Evolutionary conservation across 2,329 filamentous ascomycete species (phyloP).

Genomic region (Tolypocladium cylindrosporum): DNA sequence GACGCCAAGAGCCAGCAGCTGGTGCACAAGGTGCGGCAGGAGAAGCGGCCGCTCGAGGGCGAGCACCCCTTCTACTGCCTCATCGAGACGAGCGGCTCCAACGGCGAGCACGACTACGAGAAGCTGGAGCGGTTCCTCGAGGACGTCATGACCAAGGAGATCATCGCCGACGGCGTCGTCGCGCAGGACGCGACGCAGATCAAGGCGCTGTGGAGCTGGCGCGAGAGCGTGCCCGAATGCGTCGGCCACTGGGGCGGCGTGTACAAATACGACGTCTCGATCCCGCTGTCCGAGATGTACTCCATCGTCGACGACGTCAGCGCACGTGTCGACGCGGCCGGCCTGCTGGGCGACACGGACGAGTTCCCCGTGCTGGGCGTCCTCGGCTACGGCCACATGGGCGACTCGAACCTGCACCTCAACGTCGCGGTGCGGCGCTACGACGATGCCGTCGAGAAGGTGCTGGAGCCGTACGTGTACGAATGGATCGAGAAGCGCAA

Average conservation of each 20-base stretch:
- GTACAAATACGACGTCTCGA: constrained; percentile 98
- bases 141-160: constrained; percentile 78
- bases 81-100: constrained; percentile 92
- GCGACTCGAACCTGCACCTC: constrained; percentile 88
- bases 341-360: constrained; percentile 67
- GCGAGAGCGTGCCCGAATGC: constrained; percentile 86
- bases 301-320: constrained; percentile 77
- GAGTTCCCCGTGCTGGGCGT: constrained; percentile 75
- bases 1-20: constrained; percentile 73
- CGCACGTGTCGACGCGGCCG: constrained; percentile 59
- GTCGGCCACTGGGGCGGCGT: constrained; percentile 86
- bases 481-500: constrained; percentile 87
- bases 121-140: constrained; percentile 89
- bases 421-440: constrained; percentile 79
- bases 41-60: constrained; percentile 69
- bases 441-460: constrained; percentile 77
- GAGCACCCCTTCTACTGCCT: constrained; percentile 93
- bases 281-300: constrained; percentile 82
- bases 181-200: constrained; percentile 91
- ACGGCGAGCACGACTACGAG: constrained; percentile 82
- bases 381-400: constrained; percentile 98
- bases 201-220: constrained; percentile 77
- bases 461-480: constrained; percentile 90
- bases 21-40: constrained; percentile 64
- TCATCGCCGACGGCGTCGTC: constrained; percentile 81